A percentile compares a stretch with the other conserved stretches of the same genome.
Evolutionary conservation across 108 stramenopile genomes (phyloP).

Genomic region (Skeletonema menzelii): DNA sequence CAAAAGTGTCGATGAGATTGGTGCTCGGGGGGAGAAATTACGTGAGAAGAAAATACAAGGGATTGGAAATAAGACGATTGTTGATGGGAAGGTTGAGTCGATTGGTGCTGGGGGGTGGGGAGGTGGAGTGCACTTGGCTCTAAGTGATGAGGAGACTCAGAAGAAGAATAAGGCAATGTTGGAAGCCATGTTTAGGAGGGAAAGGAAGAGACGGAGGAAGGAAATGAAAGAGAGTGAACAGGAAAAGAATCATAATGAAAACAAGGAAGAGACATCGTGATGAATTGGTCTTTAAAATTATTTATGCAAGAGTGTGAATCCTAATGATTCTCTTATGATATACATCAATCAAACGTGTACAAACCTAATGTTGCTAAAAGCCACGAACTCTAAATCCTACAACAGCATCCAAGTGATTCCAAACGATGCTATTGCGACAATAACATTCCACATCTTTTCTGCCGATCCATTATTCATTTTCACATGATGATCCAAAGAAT

Average conservation of each 20-base stretch:
- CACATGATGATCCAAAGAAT: not conserved
- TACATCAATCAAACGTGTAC: not conserved
- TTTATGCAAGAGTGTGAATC: not conserved
- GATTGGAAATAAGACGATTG: constrained; percentile 49
- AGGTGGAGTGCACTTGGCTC: constrained; percentile 74
- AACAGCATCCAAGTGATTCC: not conserved
- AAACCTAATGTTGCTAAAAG: not conserved
- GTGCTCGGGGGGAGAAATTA: constrained; percentile 59
- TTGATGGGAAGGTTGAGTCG: constrained; percentile 41
- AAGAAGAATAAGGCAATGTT: constrained; percentile 67
- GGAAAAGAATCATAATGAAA: not conserved
- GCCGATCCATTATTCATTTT: not conserved
- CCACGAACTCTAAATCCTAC: not conserved
- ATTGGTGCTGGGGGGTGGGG: constrained; percentile 74
- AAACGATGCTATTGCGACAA: not conserved
- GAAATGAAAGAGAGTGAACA: not conserved
- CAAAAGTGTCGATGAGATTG: constrained; percentile 61
- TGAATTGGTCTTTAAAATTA: not conserved
- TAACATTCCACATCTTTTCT: not conserved
- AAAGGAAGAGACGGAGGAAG: constrained; percentile 35
- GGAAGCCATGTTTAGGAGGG: constrained; percentile 57
- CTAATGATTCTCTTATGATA: not conserved
- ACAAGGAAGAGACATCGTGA: not conserved
- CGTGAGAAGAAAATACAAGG: constrained; percentile 49
- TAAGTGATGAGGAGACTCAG: constrained; percentile 58